Conservation (phyloP, 441 rosid species). For the Brassica balearica region DNA sequence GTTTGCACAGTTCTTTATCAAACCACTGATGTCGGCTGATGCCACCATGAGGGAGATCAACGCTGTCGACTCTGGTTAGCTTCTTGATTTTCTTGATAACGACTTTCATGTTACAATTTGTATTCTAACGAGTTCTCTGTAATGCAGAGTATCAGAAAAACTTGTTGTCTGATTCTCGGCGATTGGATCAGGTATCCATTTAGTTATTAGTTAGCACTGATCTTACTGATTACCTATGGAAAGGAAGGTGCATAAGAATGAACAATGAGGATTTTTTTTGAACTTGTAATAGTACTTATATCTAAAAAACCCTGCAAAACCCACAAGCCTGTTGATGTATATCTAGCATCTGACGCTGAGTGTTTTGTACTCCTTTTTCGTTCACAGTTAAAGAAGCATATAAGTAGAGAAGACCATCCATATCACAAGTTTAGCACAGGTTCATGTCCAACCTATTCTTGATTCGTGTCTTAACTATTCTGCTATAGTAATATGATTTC, state of each 20-base stretch:
- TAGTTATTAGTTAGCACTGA: constrained; percentile 6
- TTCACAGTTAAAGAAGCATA: constrained; percentile 70
- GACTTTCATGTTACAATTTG: neutral
- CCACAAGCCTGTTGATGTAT: constrained; percentile 1
- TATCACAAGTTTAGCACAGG: constrained; percentile 87
- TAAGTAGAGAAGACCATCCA: constrained; percentile 70
- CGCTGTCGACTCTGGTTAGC: constrained; percentile 88
- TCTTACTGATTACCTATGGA: neutral
- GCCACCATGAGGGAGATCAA: constrained; percentile 86
- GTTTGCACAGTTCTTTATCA: constrained; percentile 81
- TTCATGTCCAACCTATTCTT: constrained; percentile 15
- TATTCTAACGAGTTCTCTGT: constrained; percentile 10
- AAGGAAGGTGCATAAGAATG: neutral
- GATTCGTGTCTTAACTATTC: neutral
- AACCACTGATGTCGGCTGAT: constrained; percentile 88
- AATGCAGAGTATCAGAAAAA: constrained; percentile 78
- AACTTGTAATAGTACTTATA: neutral
- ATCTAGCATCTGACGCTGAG: neutral
- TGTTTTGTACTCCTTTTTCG: constrained; percentile 7
- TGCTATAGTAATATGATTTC: constrained; percentile 16
- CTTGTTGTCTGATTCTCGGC: constrained; percentile 73
- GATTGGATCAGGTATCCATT: constrained; percentile 59
- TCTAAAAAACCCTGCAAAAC: neutral
- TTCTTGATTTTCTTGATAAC: constrained; percentile 12
- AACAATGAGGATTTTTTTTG: neutral